Evolutionary conservation across 2,329 filamentous ascomycete genomes (phyloP), one percentile per base, ranked within the genome.

Genomic region (Penicillium sp.): DNA sequence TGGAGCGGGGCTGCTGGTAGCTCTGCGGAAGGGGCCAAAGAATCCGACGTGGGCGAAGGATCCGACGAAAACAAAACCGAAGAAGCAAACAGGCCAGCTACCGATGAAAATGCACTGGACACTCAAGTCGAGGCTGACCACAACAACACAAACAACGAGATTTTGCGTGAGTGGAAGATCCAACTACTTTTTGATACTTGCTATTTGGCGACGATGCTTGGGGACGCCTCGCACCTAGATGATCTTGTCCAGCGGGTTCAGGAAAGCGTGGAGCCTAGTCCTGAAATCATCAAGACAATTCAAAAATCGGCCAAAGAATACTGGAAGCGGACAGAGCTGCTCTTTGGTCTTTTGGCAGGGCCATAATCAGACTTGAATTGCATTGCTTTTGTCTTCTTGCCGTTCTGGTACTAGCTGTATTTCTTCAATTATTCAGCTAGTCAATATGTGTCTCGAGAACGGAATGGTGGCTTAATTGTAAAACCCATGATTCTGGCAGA

Each of bases 311-410:
- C 88, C 5, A 73, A 77, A 39, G 88, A 90, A 44, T 94, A 93
- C 66, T 93, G 88, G 82, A 88, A 85, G 72, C 82, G 86, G 60
- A 93, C 87, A 9, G 84, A 80, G 65, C 68, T 96, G 53, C 68
- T 96, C 26, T 95, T 96, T 70, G 89, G 86, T 2, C 71, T 95
- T 48, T 70, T 96, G 54, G 76, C 76, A 4, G 47, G 47, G 34
- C 50, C 49, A 26, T 53, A 47, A 26, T 11, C 29, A 35, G 18
- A 18, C 18, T 18, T 18, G 18, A 18, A 18, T 18, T 18, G 18
- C 18, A 18, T 18, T 18, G 18, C 3, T 18, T 18, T 18, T 18
- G 18, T 18, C 18, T 18, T 18, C 18, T 18, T 18, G 18, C 18
- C 18, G 18, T 18, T 18, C 18, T 18, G 18, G 18, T 18, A 18